Conservation (phyloP, 2,329 filamentous ascomycete genomes). For the Nothomitra cinnamomea region DNA sequence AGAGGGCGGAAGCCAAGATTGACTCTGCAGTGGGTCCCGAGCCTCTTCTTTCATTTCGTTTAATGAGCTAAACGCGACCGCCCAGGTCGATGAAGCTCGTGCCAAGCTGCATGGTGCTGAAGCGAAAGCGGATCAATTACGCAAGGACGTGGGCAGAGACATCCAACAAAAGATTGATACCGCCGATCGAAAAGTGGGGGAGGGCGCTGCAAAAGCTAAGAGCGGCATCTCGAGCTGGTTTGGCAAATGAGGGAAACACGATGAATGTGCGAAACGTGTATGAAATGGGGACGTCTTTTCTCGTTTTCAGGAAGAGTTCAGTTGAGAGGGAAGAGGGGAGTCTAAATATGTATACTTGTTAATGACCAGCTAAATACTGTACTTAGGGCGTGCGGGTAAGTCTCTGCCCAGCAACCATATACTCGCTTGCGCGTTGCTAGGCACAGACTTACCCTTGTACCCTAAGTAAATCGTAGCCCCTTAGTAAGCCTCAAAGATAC, state of each 20-base stretch:
- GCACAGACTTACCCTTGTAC: too few species aligned
- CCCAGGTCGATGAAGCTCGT: conserved; percentile 22
- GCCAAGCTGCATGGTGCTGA: conserved; percentile 44
- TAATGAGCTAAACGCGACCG: not conserved
- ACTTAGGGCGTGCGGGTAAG: too few species aligned
- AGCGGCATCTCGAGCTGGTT: conserved; percentile 75
- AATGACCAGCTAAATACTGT: too few species aligned
- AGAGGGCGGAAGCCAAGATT: conserved; percentile 45
- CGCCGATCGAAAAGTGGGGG: conserved; percentile 67
- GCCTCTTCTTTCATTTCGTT: not conserved
- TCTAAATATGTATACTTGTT: too few species aligned
- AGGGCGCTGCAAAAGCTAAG: conserved; percentile 68
- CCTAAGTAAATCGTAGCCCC: too few species aligned
- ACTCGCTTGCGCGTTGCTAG: too few species aligned
- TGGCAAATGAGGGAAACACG: conserved; percentile 27
- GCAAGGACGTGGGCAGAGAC: conserved; percentile 43
- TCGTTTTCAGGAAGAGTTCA: too few species aligned
- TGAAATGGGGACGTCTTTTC: too few species aligned
- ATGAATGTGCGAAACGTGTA: too few species aligned
- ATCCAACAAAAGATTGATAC: conserved; percentile 46
- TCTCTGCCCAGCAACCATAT: too few species aligned
- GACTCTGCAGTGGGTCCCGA: conserved; percentile 46
- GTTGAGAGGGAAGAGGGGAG: too few species aligned
- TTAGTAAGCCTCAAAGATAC: too few species aligned
- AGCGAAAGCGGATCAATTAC: conserved; percentile 38